These are phyloP conservation scores for Calocera cornea DNA, from an alignment of 768 basidiomycete species.

Conservation along the genomic window DNA sequence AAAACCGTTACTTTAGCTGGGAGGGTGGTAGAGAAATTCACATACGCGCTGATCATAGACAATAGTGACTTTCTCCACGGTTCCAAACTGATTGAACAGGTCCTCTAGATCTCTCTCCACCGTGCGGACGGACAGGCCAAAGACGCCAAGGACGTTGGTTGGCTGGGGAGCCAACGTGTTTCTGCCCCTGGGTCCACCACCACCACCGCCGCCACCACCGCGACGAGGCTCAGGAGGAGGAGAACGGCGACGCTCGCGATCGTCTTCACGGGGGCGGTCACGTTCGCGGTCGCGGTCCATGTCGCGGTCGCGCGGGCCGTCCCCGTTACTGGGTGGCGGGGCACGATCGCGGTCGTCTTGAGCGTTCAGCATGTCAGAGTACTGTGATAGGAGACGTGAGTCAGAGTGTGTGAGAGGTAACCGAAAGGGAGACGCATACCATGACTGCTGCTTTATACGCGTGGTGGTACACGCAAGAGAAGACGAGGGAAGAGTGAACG, in stretches of 20 bases:
- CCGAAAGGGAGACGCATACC: background rate
- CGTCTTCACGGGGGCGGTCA: slow-evolving; percentile 42
- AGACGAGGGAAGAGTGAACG: background rate
- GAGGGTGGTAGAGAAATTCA: slow-evolving; percentile 13
- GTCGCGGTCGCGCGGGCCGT: slow-evolving; percentile 21
- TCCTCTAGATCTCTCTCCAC: slow-evolving; percentile 88
- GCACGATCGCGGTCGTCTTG: slow-evolving; percentile 57
- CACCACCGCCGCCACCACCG: background rate
- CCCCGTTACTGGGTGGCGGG: slow-evolving; percentile 30
- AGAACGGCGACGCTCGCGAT: slow-evolving; percentile 42
- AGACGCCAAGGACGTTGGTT: slow-evolving; percentile 86
- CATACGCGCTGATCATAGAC: slow-evolving; percentile 93
- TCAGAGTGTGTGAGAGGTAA: background rate
- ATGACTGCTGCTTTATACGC: background rate
- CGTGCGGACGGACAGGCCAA: slow-evolving; percentile 92
- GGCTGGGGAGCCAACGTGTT: slow-evolving; percentile 51
- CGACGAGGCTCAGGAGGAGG: background rate
- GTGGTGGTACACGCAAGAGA: background rate
- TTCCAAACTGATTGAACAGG: slow-evolving; percentile 78
- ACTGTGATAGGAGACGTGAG: background rate
- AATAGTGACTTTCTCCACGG: slow-evolving; percentile 88
- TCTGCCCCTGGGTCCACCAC: background rate
- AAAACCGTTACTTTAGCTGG: slow-evolving; percentile 5
- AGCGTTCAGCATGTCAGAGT: background rate
- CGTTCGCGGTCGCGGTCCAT: slow-evolving; percentile 53